Evolutionary conservation across 179 eudicot species (phyloP), one percentile per base, ranked within the genome.

Genomic region (Vitellaria paradoxa): DNA sequence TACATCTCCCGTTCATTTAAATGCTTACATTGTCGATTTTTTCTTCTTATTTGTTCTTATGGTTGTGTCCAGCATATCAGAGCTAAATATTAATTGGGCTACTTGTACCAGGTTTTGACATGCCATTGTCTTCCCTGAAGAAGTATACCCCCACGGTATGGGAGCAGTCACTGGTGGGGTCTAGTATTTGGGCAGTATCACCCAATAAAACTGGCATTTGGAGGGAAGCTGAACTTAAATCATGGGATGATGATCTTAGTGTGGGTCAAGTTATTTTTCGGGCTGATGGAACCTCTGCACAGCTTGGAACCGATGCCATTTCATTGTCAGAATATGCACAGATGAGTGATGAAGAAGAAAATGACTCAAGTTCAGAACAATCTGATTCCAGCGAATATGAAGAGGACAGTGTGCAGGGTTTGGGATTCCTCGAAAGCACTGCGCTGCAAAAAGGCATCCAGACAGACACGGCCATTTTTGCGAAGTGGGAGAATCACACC

Each of bases 401-500:
- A 73, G 97, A 90, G 12, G 92, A 84, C 17, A 65, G 76, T 64
- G 68, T 88, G 0, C 84, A 85, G 72, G 95, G 99, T 57, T 60
- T 91, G 46, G 97, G 99, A 46, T 93, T 93, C 81, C 81, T 85
- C 4, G 91, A 89, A 80, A 86, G 84, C 84, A 78, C 92, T 15
- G 85, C 84, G 75, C 72, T 84, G 79, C 94, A 85, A 77, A 85
- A 86, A 50, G 99, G 99, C 21, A 84, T 95, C 77, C 97, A 95
- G 81, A 91, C 94, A 69, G 97, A 95, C 68, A 95, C 99, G 0
- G 85, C 92, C 72, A 87, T 95, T 80, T 95, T 95, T 78, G 97
- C 97, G 45, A 89, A 83, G 79, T 95, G 99, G 99, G 99, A 95
- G 84, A 93, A 91, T 87, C 99, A 95, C 86, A 95, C 99, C 15